phyloP scores from a whole-genome alignment of 192 early-diverging fungal species.

The Backusella circina region DNA sequence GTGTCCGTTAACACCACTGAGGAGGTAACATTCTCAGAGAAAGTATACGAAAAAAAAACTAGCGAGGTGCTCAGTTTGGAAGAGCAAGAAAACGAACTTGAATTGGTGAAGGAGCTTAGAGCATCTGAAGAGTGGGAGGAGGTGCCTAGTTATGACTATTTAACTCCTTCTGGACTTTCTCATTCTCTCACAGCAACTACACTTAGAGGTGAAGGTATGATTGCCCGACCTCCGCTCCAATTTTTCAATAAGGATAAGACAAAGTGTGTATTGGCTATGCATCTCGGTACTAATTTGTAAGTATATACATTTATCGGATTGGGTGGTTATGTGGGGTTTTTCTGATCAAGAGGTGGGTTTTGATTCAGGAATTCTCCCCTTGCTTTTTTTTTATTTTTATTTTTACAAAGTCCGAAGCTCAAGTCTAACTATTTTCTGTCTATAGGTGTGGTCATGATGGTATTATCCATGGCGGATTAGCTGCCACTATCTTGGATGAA shows the following conservation, averaged over 20 bases:
- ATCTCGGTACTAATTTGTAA: constrained; percentile 62
- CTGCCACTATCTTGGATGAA: constrained; percentile 32
- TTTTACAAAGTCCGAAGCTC: not conserved
- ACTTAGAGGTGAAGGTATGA: constrained; percentile 48
- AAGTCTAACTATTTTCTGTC: not conserved
- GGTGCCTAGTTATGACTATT: constrained; percentile 22
- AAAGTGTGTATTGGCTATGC: constrained; percentile 50
- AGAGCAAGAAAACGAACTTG: constrained; percentile 11
- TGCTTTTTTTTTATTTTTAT: not conserved
- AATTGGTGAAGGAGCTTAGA: constrained; percentile 8
- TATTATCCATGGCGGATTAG: constrained; percentile 76
- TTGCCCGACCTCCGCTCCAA: constrained; percentile 47
- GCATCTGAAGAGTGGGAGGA: constrained; percentile 21
- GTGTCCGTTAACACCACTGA: not conserved
- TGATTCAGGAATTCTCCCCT: not conserved
- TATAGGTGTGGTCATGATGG: constrained; percentile 66
- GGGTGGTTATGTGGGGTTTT: not conserved
- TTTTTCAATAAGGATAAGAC: constrained; percentile 52
- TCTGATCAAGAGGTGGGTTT: not conserved
- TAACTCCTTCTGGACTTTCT: constrained; percentile 14
- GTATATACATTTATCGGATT: not conserved
- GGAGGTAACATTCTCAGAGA: not conserved
- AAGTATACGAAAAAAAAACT: not conserved
- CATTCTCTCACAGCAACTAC: constrained; percentile 37
- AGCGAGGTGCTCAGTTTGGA: not conserved